Conservation (phyloP, 805 yeast species). For the Osmozyma mogii region DNA sequence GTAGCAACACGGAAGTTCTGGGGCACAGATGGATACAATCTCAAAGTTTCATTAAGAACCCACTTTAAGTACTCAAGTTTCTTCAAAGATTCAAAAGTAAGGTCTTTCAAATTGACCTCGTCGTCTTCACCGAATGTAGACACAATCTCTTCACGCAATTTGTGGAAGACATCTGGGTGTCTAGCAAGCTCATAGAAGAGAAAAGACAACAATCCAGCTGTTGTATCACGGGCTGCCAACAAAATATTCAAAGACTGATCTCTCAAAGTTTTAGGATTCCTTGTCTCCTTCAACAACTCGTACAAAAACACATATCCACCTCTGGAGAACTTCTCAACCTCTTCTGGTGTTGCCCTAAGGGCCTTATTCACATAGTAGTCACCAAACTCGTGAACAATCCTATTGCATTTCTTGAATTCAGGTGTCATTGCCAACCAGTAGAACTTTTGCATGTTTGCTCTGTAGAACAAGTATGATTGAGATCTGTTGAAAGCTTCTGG, state of each 20-base stretch:
- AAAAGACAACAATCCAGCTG: conserved; percentile 44
- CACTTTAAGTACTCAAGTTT: conserved; percentile 39
- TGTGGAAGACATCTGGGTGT: conserved; percentile 29
- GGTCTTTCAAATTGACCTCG: conserved; percentile 25
- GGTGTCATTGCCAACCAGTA: conserved; percentile 7
- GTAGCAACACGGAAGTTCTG: conserved; percentile 38
- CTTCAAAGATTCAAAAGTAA: conserved; percentile 43
- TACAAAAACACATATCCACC: conserved; percentile 40
- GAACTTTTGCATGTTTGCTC: conserved; percentile 9
- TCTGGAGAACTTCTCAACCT: conserved; percentile 21
- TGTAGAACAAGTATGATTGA: conserved; percentile 7
- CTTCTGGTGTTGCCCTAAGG: conserved; percentile 22
- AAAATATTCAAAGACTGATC: conserved; percentile 45
- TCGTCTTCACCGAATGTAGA: conserved; percentile 26
- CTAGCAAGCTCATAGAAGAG: conserved; percentile 38
- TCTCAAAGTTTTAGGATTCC: conserved; percentile 38
- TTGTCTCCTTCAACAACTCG: conserved; percentile 42
- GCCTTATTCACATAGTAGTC: conserved; percentile 33
- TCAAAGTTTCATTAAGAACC: conserved; percentile 40
- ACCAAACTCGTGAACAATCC: conserved; percentile 9
- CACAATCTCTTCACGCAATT: conserved; percentile 30
- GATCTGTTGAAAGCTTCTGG: conserved; percentile 11
- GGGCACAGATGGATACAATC: conserved; percentile 48
- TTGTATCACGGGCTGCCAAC: conserved; percentile 50
- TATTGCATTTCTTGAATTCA: conserved; percentile 9